These are phyloP conservation scores for Spatholobus suberectus DNA, from an alignment of 306 rosid genomes.

Conservation along the genomic window DNA sequence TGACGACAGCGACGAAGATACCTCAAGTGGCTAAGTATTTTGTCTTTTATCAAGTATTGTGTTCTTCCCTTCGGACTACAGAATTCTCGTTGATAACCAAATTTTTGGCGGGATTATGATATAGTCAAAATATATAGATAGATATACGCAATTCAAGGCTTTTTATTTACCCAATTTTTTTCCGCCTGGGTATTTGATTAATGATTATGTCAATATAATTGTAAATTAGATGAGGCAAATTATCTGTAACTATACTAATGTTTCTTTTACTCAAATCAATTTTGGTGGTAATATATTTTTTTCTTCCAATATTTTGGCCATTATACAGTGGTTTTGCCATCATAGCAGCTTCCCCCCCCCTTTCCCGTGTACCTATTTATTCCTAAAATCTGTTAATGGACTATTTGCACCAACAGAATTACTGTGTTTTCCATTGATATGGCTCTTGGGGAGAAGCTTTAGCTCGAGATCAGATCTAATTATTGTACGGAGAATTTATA, in stretches of 20 bases:
- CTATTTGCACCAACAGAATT: background rate
- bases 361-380: too few species aligned
- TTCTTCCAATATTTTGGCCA: background rate
- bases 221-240: slow-evolving; percentile 44
- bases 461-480: background rate
- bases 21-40: slow-evolving; percentile 53
- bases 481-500: background rate
- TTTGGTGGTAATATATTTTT: slow-evolving; percentile 39
- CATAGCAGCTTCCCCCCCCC: background rate
- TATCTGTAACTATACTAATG: slow-evolving; percentile 17
- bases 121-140: slow-evolving; percentile 32
- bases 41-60: background rate
- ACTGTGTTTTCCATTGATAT: too few species aligned
- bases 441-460: background rate
- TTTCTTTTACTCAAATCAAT: slow-evolving; percentile 29
- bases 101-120: slow-evolving; percentile 24
- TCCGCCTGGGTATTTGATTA: slow-evolving; percentile 41
- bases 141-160: slow-evolving; percentile 29
- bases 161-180: slow-evolving; percentile 63
- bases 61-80: background rate
- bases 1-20: slow-evolving; percentile 75
- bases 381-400: too few species aligned
- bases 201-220: slow-evolving; percentile 40
- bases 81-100: slow-evolving; percentile 25
- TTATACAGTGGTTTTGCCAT: background rate